phyloP scores from a whole-genome alignment of 805 yeast genomes.

The Wickerhamomyces chaumierensis region DNA sequence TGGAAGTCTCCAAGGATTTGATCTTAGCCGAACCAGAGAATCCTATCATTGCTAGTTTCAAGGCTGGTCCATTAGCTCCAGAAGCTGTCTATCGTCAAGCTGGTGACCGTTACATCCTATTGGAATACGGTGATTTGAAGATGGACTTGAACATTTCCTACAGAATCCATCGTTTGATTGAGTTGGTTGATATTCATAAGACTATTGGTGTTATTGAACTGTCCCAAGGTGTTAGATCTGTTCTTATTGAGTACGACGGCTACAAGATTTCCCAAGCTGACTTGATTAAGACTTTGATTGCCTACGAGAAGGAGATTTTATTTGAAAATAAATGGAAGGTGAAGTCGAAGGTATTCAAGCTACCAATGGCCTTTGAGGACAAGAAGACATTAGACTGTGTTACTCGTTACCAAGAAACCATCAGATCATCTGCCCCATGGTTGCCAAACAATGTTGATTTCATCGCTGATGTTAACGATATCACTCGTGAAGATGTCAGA shows the following conservation, averaged over 20 bases:
- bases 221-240: conserved; percentile 97
- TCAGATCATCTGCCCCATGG: conserved; percentile 93
- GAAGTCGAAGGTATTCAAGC: conserved; percentile 65
- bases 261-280: conserved; percentile 45
- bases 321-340: conserved; percentile 78
- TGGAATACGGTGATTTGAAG: conserved; percentile 84
- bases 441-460: conserved; percentile 95
- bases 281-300: conserved; percentile 51
- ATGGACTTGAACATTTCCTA: conserved; percentile 81
- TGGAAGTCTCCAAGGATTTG: conserved; percentile 13
- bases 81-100: conserved; percentile 86
- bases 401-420: conserved; percentile 84
- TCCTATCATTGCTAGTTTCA: conserved; percentile 56
- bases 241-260: conserved; percentile 76
- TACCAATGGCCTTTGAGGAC: conserved; percentile 98
- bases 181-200: conserved; percentile 50
- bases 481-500: conserved; percentile 63
- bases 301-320: conserved; percentile 66
- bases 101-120: conserved; percentile 86
- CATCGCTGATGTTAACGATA: conserved; percentile 78
- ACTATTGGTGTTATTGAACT: conserved; percentile 83
- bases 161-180: conserved; percentile 74
- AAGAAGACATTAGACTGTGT: conserved; percentile 82
- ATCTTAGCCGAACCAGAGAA: conserved; percentile 38
- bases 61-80: conserved; percentile 42